Evolutionary conservation across 495 filamentous ascomycete genomes (phyloP), one percentile per base, ranked within the genome.

Genomic region (Podospora fimiseda): DNA sequence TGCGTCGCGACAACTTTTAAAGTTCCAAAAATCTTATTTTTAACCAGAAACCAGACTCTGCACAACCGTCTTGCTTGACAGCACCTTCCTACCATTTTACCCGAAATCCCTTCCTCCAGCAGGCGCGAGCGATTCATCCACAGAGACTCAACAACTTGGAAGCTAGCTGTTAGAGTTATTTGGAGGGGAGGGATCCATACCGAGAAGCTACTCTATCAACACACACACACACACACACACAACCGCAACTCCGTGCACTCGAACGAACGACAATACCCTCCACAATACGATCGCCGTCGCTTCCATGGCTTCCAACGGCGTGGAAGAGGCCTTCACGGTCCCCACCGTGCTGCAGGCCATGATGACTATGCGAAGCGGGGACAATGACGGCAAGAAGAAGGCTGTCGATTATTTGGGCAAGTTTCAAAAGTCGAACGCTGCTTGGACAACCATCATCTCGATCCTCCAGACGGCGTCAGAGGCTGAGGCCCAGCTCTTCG

Each of bases 361-460:
- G 73, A 76, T 83, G 65, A 94, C 90, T 52, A 94, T 99, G 89
- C 86, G 88, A 69, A 89, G 86, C 73, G 85, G 84, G 56, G 81
- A 90, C 61, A 79, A 84, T 63, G 73, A 83, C 30, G 85, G 92
- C 69, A 99, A 97, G 73, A 82, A 85, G 67, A 83, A 86, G 63
- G 93, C 93, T 36, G 87, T 93, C 67, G 83, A 91, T 60, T 97
- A 84, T 69, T 79, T 99, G 47, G 89, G 93, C 72, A 83, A 83
- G 53, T 99, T 96, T 75, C 93, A 99, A 82, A 99, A 97, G 80
- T 95, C 93, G 89, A 67, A 88, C 65, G 86, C 89, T 61, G 94
- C 93, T 52, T 99, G 93, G 93, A 84, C 83, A 14, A 82, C 83
- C 13, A 95, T 88, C 42, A 85, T 95, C 63, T 79, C 81, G 42